Percentiles rank a stretch among this genome's conserved stretches.
These are phyloP conservation scores for Piromyces finnis DNA, from an alignment of 192 early-diverging fungal genomes.

Conservation along the genomic window DNA sequence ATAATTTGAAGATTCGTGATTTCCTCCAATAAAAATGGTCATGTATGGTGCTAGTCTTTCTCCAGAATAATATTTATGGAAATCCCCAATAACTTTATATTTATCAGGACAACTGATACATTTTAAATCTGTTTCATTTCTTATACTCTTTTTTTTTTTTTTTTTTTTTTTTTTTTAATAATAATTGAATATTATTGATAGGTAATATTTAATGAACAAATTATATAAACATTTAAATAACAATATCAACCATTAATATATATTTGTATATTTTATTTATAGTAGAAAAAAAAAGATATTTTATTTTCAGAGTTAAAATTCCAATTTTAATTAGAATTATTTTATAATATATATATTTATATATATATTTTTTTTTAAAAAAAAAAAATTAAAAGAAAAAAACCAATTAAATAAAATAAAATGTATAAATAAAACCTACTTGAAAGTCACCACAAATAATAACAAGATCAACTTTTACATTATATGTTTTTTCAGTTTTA, in stretches of 20 bases:
- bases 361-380: no score
- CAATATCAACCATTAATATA: no score
- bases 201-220: not conserved
- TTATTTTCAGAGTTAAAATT: no score
- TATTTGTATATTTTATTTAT: no score
- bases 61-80: slow-evolving; percentile 89
- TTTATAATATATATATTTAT: no score
- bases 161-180: not conserved
- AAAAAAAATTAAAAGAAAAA: no score
- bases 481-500: slow-evolving; percentile 33
- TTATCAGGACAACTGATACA: slow-evolving; percentile 71
- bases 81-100: slow-evolving; percentile 63
- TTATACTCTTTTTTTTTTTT: slow-evolving; percentile 62
- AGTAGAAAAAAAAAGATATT: no score
- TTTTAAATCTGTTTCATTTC: slow-evolving; percentile 67
- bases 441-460: slow-evolving; percentile 98
- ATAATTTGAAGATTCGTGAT: slow-evolving; percentile 92
- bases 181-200: not conserved
- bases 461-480: slow-evolving; percentile 67
- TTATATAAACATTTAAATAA: no score
- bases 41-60: slow-evolving; percentile 56
- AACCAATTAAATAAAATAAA: no score
- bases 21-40: slow-evolving; percentile 94
- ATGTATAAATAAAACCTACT: no score
- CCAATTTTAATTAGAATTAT: no score